These are phyloP conservation scores for Daldinia concentrica DNA, from an alignment of 495 filamentous ascomycete species.

Conservation along the genomic window DNA sequence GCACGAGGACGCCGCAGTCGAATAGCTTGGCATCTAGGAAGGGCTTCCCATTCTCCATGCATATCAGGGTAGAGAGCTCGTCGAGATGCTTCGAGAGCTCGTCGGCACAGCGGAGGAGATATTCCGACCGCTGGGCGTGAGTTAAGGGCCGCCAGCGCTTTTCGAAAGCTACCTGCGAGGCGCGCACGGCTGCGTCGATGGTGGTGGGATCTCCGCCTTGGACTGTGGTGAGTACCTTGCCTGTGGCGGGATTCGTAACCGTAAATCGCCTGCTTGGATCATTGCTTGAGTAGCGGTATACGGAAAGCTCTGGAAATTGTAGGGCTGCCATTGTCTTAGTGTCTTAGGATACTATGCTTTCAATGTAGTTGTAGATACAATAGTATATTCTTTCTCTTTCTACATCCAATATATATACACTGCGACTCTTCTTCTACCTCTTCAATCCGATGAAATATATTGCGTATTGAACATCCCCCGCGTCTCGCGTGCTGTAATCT, in stretches of 20 bases:
- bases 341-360: background rate
- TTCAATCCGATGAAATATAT: background rate
- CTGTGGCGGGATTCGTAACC: slow-evolving; percentile 19
- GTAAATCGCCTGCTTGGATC: slow-evolving; percentile 15
- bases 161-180: slow-evolving; percentile 19
- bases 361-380: background rate
- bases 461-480: background rate
- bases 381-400: background rate
- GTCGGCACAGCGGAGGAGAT: slow-evolving; percentile 23
- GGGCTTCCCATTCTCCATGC: slow-evolving; percentile 22
- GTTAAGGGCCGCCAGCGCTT: slow-evolving; percentile 18
- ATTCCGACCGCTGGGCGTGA: slow-evolving; percentile 10
- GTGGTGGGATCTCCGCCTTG: slow-evolving; percentile 16
- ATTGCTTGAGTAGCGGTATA: slow-evolving; percentile 17
- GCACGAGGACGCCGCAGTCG: slow-evolving; percentile 18
- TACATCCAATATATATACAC: slow-evolving; percentile 5
- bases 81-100: slow-evolving; percentile 22
- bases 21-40: slow-evolving; percentile 11
- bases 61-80: slow-evolving; percentile 9
- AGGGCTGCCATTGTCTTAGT: slow-evolving; percentile 5
- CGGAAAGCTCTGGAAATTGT: slow-evolving; percentile 7
- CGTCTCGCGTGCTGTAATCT: slow-evolving; percentile 3
- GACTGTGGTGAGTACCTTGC: slow-evolving; percentile 20
- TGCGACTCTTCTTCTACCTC: background rate
- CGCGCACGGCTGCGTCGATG: slow-evolving; percentile 20